Base-by-base conservation (phyloP, 2,329 filamentous ascomycete genomes). In the Knufia petricola region DNA sequence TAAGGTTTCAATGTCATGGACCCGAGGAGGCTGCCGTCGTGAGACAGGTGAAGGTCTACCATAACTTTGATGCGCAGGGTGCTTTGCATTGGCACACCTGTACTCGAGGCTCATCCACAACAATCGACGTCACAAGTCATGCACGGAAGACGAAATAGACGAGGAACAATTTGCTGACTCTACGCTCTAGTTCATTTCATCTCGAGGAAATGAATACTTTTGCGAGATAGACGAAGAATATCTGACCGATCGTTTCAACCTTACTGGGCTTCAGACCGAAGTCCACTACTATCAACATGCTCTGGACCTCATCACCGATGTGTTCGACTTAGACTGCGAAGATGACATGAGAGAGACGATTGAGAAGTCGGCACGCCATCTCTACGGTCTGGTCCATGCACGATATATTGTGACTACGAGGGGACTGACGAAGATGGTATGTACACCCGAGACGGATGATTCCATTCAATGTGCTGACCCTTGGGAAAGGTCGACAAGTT, bases 191-290 rank as follows among this genome's bases (percentile, higher is more conserved):
- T 98, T 98, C 67, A 95, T 96, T 61, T 95, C 90, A 3, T 95
- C 89, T 4, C 81, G 92, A 49, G 92, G 92, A 57, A 96, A 98
- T 69, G 92, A 98, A 66, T 98, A 98, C 70, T 98, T 96, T 63
- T 98, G 92, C 78, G 92, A 98, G 66, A 96, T 98, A 61, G 92
- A 98, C 68, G 92, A 98, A 67, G 92, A 98, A 62, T 98, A 98
- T 68, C 77, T 98, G 40, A 96, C 89, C 45, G 92, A 98, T 67
- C 83, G 92, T 44, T 98, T 98, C 78, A 98, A 98, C 70, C 75
- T 98, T 53, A 98, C 92, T 0, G 92, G 92, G 31, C 78, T 98
- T 44, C 95, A 96, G 69, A 90, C 87, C 30, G 92, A 98, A 66
- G 92, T 98, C 12, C 87, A 95, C 63, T 95, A 96, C 73, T 98